A percentile compares a stretch with the other conserved stretches of the same genome.
Conservation (phyloP, 768 basidiomycete species). For the Rhodotorula diobovata region DNA sequence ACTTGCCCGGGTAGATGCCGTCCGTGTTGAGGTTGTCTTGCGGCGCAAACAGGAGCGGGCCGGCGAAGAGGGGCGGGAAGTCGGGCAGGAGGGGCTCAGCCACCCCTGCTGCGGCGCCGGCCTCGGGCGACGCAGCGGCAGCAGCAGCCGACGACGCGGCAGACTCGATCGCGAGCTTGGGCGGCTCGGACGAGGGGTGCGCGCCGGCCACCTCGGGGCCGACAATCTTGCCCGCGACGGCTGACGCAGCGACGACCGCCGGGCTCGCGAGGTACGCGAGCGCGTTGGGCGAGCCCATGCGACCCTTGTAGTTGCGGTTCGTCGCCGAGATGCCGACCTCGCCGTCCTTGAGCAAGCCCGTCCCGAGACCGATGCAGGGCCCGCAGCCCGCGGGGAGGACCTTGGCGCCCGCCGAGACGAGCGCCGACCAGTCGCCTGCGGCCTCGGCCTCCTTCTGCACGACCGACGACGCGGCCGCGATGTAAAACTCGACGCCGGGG, state of each 20-base stretch:
- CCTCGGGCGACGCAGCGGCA: constrained; percentile 44
- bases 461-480: constrained; percentile 86
- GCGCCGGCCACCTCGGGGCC: constrained; percentile 68
- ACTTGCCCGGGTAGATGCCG: constrained; percentile 97
- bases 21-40: constrained; percentile 98
- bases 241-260: constrained; percentile 93
- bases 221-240: constrained; percentile 83
- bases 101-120: constrained; percentile 44
- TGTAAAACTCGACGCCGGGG: constrained; percentile 89
- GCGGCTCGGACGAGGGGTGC: constrained; percentile 36
- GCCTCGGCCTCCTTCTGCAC: constrained; percentile 87
- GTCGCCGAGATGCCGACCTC: constrained; percentile 95
- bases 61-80: constrained; percentile 77
- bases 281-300: constrained; percentile 95
- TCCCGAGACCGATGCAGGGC: constrained; percentile 94
- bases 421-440: constrained; percentile 78
- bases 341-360: constrained; percentile 86
- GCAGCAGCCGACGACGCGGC: constrained; percentile 44
- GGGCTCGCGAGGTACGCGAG: constrained; percentile 94
- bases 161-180: constrained; percentile 38
- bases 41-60: constrained; percentile 82
- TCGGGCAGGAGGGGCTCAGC: constrained; percentile 67
- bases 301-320: constrained; percentile 97
- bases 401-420: constrained; percentile 84
- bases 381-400: constrained; percentile 93